A percentile compares a stretch with the other conserved stretches of the same genome.
These are phyloP conservation scores for Daldinia childiae DNA, from an alignment of 495 filamentous ascomycete genomes.

Conservation along the genomic window DNA sequence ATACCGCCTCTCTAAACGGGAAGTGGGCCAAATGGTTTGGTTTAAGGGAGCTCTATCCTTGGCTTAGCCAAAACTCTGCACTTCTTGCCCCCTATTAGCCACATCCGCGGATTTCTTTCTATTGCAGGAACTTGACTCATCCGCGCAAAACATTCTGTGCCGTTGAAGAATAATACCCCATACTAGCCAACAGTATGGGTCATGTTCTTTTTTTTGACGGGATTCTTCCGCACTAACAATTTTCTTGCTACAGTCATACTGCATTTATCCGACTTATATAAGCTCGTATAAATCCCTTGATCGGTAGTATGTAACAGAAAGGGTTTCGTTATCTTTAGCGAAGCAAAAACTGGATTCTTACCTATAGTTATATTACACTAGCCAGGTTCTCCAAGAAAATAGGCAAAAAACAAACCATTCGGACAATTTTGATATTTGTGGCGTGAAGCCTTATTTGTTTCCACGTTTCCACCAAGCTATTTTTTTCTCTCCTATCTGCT, in stretches of 20 bases:
- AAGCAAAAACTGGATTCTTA: neutral
- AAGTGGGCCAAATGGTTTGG: slow-evolving; percentile 1
- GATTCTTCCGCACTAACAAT: neutral
- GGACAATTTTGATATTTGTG: neutral
- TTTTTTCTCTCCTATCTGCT: too few species aligned
- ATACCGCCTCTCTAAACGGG: neutral
- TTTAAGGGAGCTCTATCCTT: neutral
- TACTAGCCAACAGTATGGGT: too few species aligned
- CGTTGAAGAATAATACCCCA: too few species aligned
- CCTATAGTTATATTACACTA: neutral
- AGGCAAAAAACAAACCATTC: neutral
- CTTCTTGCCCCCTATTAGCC: slow-evolving; percentile 3
- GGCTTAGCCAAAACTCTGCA: neutral
- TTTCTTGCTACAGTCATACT: neutral
- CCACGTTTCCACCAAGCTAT: too few species aligned
- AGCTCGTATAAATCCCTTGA: neutral
- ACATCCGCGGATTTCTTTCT: neutral
- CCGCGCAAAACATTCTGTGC: too few species aligned
- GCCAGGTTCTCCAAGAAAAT: neutral
- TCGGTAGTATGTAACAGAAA: neutral
- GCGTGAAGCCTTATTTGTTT: neutral
- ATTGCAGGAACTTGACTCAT: neutral
- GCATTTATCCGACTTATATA: neutral
- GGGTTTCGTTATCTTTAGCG: neutral
- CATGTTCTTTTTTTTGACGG: too few species aligned